Evolutionary conservation across 768 basidiomycete species (phyloP).

Genomic region (Phlegmacium glaucopus): DNA sequence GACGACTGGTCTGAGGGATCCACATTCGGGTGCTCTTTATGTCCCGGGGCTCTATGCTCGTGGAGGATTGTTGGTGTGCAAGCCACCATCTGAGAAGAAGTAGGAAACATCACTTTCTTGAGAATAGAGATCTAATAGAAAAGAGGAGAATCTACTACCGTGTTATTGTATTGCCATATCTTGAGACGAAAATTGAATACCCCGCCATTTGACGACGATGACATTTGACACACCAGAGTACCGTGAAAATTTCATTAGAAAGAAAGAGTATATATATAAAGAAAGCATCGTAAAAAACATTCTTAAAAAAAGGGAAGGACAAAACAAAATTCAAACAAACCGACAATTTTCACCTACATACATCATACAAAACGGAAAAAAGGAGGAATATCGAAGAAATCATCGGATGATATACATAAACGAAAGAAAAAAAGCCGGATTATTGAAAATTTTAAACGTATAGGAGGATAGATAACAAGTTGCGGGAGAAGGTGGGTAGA

Average conservation of each 20-base stretch:
- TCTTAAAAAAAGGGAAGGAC: too few species aligned
- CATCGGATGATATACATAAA: constrained; percentile 1
- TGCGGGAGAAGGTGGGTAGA: too few species aligned
- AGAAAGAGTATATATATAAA: neutral
- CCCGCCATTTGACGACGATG: too few species aligned
- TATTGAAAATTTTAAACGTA: too few species aligned
- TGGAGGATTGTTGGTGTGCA: constrained; percentile 51
- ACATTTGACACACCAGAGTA: too few species aligned
- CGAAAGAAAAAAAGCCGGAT: neutral
- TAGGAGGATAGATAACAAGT: too few species aligned
- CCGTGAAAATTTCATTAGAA: too few species aligned
- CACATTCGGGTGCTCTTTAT: constrained; percentile 44
- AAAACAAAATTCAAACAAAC: too few species aligned
- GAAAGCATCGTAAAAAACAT: neutral
- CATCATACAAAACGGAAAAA: constrained; percentile 1
- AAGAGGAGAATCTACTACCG: too few species aligned
- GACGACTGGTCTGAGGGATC: constrained; percentile 50
- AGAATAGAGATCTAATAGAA: too few species aligned
- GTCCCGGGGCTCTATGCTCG: constrained; percentile 57
- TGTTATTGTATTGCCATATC: neutral
- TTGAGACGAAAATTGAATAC: neutral
- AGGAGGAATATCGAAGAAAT: constrained; percentile 4
- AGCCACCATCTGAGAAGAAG: constrained; percentile 10
- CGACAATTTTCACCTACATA: too few species aligned
- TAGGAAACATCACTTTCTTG: neutral